A percentile compares a stretch with the other conserved stretches of the same genome.
phyloP scores from a whole-genome alignment of 1,139 yeast species.

The Saccharomyces hybrid region DNA sequence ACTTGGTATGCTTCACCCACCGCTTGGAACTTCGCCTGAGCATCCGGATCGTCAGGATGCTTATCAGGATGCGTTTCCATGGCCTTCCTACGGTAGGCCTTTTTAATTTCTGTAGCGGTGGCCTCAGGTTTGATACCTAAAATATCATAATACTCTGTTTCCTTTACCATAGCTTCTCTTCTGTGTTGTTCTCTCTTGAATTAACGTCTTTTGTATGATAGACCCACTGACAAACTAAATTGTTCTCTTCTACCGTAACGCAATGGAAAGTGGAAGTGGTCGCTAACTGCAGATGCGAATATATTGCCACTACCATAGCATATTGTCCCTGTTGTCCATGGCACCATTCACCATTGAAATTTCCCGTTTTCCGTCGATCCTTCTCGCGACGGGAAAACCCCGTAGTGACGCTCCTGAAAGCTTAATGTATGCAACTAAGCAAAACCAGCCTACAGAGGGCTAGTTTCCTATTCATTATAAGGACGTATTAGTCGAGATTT shows the following conservation, averaged over 20 bases:
- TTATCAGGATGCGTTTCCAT: slow-evolving; percentile 90
- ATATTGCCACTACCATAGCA: neutral
- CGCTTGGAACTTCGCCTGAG: slow-evolving; percentile 58
- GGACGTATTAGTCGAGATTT: neutral
- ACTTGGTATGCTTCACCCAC: slow-evolving; percentile 69
- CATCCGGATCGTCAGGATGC: slow-evolving; percentile 76
- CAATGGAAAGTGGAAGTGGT: neutral
- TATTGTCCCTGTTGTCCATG: neutral
- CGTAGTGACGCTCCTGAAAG: neutral
- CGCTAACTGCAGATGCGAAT: neutral
- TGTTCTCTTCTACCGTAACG: neutral
- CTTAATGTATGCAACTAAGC: neutral
- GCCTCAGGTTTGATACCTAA: slow-evolving; percentile 66
- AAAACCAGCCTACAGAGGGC: neutral
- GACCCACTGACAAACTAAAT: neutral
- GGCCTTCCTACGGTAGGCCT: slow-evolving; percentile 87
- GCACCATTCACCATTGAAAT: neutral
- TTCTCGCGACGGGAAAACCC: neutral
- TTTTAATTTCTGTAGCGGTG: slow-evolving; percentile 75
- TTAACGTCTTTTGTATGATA: neutral
- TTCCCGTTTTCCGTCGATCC: neutral
- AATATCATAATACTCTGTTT: slow-evolving; percentile 79
- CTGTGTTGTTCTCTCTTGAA: neutral
- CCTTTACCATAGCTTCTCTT: slow-evolving; percentile 64
- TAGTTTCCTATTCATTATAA: neutral